Evolutionary conservation across 2,329 filamentous ascomycete genomes (phyloP), one percentile per base, ranked within the genome.

Genomic region (Neocatenulostroma microsporum): DNA sequence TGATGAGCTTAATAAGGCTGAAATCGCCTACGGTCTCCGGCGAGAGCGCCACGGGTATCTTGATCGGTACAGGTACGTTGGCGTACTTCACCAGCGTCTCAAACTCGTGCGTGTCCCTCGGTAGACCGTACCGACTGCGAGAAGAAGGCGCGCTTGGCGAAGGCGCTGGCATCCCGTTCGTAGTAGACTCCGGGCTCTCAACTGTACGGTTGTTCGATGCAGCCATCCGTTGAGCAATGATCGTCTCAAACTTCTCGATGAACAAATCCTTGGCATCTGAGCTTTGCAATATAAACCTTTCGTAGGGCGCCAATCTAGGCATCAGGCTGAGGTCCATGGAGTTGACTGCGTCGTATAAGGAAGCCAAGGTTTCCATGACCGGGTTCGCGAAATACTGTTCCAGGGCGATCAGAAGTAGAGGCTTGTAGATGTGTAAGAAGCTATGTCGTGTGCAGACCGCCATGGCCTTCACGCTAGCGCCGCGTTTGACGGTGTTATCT

Each of bases 351-450:
- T 94, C 76, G 62, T 94, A 98, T 4, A 98, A 72, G 57, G 84
- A 78, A 30, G 85, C 80, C 33, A 98, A 70, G 0, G 91, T 98
- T 59, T 94, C 87, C 3, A 84, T 78, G 21, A 84, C 80, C 0
- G 91, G 91, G 0, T 82, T 80, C 56, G 94, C 91, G 65, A 96
- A 98, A 61, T 98, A 98, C 57, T 96, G 89, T 55, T 98, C 89
- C 35, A 98, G 70, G 0, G 91, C 91, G 28, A 98, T 67, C 24
- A 98, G 69, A 34, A 98, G 71, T 25, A 98, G 72, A 19, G 91
- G 91, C 75, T 98, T 98, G 69, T 98, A 98, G 46, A 98, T 98
- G 63, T 98, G 91, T 49, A 98, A 67, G 62, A 98, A 98, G 3
- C 91, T 88, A 68, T 98, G 91, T 28, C 91, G 74, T 6, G 91